Evolutionary conservation across 139 green algal genomes (phyloP), one percentile per base, ranked within the genome.

Genomic region (Micromonas pusilla): DNA sequence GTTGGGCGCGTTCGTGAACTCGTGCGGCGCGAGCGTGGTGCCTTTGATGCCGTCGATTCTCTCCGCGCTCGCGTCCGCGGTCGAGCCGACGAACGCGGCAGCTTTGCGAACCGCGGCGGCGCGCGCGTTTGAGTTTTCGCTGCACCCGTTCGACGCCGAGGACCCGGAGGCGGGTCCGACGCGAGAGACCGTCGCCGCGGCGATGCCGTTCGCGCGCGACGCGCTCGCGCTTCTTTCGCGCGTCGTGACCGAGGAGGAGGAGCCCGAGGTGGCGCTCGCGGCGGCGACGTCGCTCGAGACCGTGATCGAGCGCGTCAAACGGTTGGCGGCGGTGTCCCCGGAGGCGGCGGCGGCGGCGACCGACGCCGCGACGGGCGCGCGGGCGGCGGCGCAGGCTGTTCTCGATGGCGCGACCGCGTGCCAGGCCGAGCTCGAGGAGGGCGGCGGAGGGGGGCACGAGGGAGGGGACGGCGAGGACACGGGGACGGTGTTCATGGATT

Each of bases 51-150:
- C 60, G 60, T 34, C 13, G 19, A 67, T n/a, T 9, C 60, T 67
- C 60, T 23, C 30, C 30, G 60, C 60, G 60, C 60, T 67, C 60
- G 60, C 60, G 13, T 32, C 21, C 28, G 65, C 65, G 13, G n/a
- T 13, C 13, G 4, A 4, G 28, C 65, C 65, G 13, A 21, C 21
- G 21, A 21, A 13, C 4, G 3, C 26, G 3, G 28, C 13, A 20
- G 26, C 65, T 4, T 16, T 72, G n/a, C 65, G 65, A 23, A 4
- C 38, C 28, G 33, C 30, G n/a, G 26, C 65, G n/a, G 33, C 33
- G 32, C 65, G 65, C 30, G 26, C 65, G 13, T 3, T 39, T 45
- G 65, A 72, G 65, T 72, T 72, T 72, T 72, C 65, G 33, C 33
- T 72, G 36, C 33, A 3, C 36, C 65, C 28, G n/a, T 26, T 52